phyloP scores from a whole-genome alignment of 2,329 filamentous ascomycete species.

The Alternaria infectoria region DNA sequence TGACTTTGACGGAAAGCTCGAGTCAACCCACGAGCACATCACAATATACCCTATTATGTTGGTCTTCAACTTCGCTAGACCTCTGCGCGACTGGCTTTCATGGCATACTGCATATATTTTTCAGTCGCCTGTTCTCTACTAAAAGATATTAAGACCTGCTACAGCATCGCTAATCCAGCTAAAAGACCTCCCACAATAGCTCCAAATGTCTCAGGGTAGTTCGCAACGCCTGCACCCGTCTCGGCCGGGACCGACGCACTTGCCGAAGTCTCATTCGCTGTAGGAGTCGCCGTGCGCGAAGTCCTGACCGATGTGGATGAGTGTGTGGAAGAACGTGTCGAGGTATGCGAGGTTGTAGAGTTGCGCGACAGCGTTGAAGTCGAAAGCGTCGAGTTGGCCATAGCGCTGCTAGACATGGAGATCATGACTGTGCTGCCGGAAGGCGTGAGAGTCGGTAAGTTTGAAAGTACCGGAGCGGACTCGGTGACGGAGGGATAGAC shows the following conservation, averaged over 20 bases:
- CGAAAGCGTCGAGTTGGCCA: slow-evolving; percentile 10
- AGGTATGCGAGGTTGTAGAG: slow-evolving; percentile 4
- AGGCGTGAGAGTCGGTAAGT: slow-evolving; percentile 10
- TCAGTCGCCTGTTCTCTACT: background rate
- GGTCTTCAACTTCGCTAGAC: background rate
- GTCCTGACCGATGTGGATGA: slow-evolving; percentile 5
- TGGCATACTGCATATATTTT: background rate
- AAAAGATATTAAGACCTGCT: background rate
- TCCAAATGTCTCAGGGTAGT: slow-evolving; percentile 22
- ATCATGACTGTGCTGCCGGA: slow-evolving; percentile 7
- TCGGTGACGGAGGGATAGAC: slow-evolving; percentile 21
- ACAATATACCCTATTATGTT: slow-evolving; percentile 38
- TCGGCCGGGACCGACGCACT: slow-evolving; percentile 17
- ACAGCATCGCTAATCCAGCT: slow-evolving; percentile 28
- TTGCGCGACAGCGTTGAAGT: background rate
- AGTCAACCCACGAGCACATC: slow-evolving; percentile 19
- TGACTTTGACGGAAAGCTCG: slow-evolving; percentile 12
- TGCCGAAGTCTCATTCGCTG: slow-evolving; percentile 9
- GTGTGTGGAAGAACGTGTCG: background rate
- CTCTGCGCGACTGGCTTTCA: background rate
- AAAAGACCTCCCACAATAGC: slow-evolving; percentile 27
- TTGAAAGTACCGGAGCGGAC: slow-evolving; percentile 8
- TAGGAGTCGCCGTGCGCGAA: slow-evolving; percentile 10
- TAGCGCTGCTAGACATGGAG: slow-evolving; percentile 1
- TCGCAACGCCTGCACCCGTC: slow-evolving; percentile 25